Conservation (phyloP, 306 rosid genomes). For the Quercus suber region DNA sequence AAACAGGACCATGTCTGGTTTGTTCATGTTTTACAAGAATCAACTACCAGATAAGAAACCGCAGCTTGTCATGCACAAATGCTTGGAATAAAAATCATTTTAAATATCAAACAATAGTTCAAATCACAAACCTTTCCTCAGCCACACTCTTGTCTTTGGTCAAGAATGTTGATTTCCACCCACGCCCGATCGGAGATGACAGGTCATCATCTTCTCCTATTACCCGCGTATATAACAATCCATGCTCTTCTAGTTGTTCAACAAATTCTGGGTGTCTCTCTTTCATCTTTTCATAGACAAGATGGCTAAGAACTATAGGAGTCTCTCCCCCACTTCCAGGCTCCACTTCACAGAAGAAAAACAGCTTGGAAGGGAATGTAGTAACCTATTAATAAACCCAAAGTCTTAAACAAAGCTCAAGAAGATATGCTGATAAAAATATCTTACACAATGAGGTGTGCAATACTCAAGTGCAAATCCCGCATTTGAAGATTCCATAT, state of each 20-base stretch:
- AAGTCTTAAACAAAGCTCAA: not conserved
- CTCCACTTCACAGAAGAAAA: constrained; percentile 85
- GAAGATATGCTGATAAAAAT: too few relatives aligned
- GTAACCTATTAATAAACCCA: constrained; percentile 51
- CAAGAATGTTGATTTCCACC: constrained; percentile 93
- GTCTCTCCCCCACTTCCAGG: constrained; percentile 86
- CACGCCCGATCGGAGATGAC: constrained; percentile 84
- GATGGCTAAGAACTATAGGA: constrained; percentile 79
- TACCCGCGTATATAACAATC: constrained; percentile 67
- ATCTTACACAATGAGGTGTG: too few relatives aligned
- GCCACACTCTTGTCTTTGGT: constrained; percentile 71
- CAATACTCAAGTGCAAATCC: too few relatives aligned
- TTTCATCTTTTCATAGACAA: constrained; percentile 71
- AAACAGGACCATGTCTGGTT: not conserved
- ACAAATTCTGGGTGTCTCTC: constrained; percentile 72
- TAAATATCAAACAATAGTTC: not conserved
- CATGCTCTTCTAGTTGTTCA: constrained; percentile 57
- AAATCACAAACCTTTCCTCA: constrained; percentile 56
- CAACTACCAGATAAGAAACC: too few relatives aligned
- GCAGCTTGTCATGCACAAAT: not conserved
- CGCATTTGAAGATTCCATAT: too few relatives aligned
- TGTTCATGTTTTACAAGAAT: not conserved
- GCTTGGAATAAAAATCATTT: not conserved
- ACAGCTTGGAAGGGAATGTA: constrained; percentile 70
- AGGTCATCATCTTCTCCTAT: constrained; percentile 76